Evolutionary conservation across 2,329 filamentous ascomycete species (phyloP).

Genomic region (Penicillium sp.): DNA sequence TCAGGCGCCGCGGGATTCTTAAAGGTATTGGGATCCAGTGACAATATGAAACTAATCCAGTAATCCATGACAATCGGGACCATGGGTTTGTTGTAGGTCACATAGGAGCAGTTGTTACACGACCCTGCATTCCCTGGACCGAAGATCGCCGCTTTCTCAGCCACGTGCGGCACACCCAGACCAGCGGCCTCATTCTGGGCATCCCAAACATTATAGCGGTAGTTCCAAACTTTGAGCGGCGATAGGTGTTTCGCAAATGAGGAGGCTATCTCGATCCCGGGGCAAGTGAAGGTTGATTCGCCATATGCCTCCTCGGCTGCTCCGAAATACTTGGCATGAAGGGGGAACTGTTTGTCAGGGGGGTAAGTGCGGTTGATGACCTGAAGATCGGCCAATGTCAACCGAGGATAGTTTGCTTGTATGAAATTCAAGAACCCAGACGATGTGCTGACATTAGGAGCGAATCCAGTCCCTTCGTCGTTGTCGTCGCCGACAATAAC

Average conservation of each 20-base stretch:
- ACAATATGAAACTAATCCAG: slow-evolving; percentile 46
- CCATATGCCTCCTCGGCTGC: slow-evolving; percentile 33
- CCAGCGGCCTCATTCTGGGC: slow-evolving; percentile 22
- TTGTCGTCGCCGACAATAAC: slow-evolving; percentile 47
- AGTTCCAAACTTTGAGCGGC: slow-evolving; percentile 38
- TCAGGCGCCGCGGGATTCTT: slow-evolving; percentile 25
- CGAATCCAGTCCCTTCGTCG: slow-evolving; percentile 41
- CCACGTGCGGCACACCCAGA: slow-evolving; percentile 27
- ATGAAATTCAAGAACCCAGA: slow-evolving; percentile 52
- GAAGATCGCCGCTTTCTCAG: slow-evolving; percentile 29
- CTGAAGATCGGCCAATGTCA: slow-evolving; percentile 49
- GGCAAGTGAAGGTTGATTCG: slow-evolving; percentile 49
- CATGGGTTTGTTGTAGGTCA: slow-evolving; percentile 25
- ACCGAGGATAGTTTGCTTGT: slow-evolving; percentile 52
- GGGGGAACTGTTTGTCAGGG: slow-evolving; percentile 22
- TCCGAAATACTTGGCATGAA: slow-evolving; percentile 29
- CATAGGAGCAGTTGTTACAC: slow-evolving; percentile 1
- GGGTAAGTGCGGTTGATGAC: slow-evolving; percentile 54
- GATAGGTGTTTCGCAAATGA: slow-evolving; percentile 23
- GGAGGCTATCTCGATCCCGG: slow-evolving; percentile 39
- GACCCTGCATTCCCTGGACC: slow-evolving; percentile 1
- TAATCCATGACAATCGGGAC: slow-evolving; percentile 42
- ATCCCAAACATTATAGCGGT: slow-evolving; percentile 45
- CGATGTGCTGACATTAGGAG: slow-evolving; percentile 45
- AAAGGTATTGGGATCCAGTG: slow-evolving; percentile 41